phyloP scores from a whole-genome alignment of 768 basidiomycete genomes.

The Termitomyces sp. region DNA sequence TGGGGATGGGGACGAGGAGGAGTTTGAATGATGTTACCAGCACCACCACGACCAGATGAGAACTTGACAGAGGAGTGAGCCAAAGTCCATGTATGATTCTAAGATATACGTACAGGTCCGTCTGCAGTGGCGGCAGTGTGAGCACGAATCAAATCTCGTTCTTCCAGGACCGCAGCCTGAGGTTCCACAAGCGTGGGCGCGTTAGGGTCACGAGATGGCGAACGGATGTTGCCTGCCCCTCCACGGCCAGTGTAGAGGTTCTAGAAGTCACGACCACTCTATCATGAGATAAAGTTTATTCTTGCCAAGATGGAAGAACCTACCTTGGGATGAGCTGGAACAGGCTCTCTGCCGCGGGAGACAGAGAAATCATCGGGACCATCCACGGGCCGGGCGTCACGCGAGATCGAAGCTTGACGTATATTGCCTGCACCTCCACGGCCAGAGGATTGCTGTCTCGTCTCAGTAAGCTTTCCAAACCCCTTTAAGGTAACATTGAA shows the following conservation, averaged over 20 bases:
- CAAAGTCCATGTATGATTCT: neutral
- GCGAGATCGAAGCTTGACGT: constrained; percentile 40
- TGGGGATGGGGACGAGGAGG: constrained; percentile 46
- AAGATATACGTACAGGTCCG: constrained; percentile 27
- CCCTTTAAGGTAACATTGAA: neutral
- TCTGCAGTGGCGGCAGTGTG: constrained; percentile 26
- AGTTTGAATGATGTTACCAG: constrained; percentile 49
- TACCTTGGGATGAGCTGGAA: constrained; percentile 31
- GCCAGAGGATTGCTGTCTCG: constrained; percentile 48
- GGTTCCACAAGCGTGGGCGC: constrained; percentile 20
- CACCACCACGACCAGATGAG: constrained; percentile 63
- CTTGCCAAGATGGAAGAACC: neutral
- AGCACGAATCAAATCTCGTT: constrained; percentile 30
- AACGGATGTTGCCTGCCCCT: constrained; percentile 81
- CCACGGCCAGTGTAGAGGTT: constrained; percentile 67
- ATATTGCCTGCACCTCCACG: constrained; percentile 72
- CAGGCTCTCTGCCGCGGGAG: constrained; percentile 60
- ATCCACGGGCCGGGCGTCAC: constrained; percentile 35
- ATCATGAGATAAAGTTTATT: neutral
- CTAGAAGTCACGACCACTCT: constrained; percentile 17
- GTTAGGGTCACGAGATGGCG: constrained; percentile 55
- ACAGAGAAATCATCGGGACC: constrained; percentile 52
- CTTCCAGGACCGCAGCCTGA: constrained; percentile 27
- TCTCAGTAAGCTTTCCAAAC: neutral
- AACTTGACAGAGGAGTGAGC: constrained; percentile 24